These are phyloP conservation scores for Gymnopilus junonius DNA, from an alignment of 768 basidiomycete genomes.

Conservation along the genomic window DNA sequence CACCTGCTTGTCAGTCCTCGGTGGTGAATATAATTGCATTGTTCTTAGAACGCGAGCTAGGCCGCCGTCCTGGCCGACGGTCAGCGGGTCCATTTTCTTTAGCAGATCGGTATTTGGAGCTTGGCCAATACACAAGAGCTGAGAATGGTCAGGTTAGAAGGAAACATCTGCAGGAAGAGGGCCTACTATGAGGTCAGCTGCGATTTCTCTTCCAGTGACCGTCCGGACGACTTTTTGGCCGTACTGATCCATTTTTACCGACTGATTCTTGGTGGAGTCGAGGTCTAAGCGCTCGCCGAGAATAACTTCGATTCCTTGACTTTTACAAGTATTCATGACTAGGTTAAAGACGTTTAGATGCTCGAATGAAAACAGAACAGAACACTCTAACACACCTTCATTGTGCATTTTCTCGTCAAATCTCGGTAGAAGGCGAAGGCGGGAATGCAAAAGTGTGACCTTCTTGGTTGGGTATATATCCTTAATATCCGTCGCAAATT, in stretches of 20 bases:
- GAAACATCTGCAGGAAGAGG: not conserved
- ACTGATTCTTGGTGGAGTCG: constrained; percentile 32
- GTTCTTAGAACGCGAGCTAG: constrained; percentile 52
- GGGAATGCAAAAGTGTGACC: constrained; percentile 66
- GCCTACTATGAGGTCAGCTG: constrained; percentile 57
- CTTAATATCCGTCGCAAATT: constrained; percentile 68
- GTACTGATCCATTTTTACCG: constrained; percentile 26
- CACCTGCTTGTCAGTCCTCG: not conserved
- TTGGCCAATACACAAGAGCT: constrained; percentile 69
- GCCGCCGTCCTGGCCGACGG: constrained; percentile 41
- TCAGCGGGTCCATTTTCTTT: constrained; percentile 40
- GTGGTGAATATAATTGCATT: constrained; percentile 48
- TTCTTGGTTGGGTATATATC: constrained; percentile 53
- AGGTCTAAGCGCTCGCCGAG: constrained; percentile 60
- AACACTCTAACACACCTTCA: constrained; percentile 41
- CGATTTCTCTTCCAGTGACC: constrained; percentile 50
- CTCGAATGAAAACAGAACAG: not conserved
- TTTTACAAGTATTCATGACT: constrained; percentile 44
- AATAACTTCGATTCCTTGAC: constrained; percentile 51
- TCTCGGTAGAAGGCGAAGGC: constrained; percentile 52
- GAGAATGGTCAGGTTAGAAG: not conserved
- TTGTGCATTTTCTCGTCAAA: constrained; percentile 57
- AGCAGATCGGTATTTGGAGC: constrained; percentile 58
- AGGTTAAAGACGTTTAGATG: not conserved
- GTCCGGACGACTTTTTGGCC: constrained; percentile 48